Conservation (phyloP, 306 rosid genomes). For the Trichosanthes cucumerina region DNA sequence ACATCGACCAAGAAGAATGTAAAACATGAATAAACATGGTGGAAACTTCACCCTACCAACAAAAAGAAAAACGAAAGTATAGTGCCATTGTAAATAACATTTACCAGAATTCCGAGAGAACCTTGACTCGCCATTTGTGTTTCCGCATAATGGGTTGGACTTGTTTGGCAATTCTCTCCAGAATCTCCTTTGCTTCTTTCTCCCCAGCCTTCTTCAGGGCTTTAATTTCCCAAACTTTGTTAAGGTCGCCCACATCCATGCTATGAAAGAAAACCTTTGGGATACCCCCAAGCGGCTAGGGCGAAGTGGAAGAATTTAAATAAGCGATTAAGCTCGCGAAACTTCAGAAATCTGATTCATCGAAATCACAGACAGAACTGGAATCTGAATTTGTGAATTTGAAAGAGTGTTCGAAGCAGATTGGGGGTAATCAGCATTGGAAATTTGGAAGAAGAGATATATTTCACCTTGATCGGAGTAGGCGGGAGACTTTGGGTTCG, state of each 20-base stretch:
- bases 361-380: background rate
- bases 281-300: constrained; percentile 3
- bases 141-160: constrained; percentile 89
- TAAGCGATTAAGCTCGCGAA: background rate
- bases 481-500: constrained; percentile 8
- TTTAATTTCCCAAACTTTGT: constrained; percentile 85
- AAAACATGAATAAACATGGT: background rate
- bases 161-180: constrained; percentile 79
- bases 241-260: constrained; percentile 57
- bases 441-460: background rate
- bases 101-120: constrained; percentile 82
- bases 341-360: background rate
- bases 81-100: background rate
- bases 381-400: background rate
- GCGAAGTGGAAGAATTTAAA: background rate
- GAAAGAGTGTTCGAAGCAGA: background rate
- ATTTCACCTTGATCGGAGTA: background rate
- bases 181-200: constrained; percentile 60
- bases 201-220: constrained; percentile 56
- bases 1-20: background rate
- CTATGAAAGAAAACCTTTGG: background rate
- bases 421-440: background rate
- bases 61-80: no score
- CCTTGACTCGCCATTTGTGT: constrained; percentile 83
- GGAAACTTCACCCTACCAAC: background rate